Conservation (phyloP, 2,329 filamentous ascomycete species). For the Bipolaris oryzae region DNA sequence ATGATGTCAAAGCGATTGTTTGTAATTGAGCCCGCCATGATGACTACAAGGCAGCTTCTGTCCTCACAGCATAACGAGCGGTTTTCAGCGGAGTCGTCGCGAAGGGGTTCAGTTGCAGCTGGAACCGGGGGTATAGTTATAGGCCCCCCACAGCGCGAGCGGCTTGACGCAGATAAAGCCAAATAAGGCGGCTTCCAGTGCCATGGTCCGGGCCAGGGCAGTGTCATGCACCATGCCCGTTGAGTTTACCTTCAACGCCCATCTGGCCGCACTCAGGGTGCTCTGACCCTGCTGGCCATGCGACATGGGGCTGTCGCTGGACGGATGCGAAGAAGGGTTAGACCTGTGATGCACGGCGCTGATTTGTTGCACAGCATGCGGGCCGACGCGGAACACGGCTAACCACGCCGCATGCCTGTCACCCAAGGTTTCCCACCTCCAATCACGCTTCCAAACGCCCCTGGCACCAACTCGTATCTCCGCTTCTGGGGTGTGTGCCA, state of each 20-base stretch:
- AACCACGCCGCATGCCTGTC: slow-evolving; percentile 8
- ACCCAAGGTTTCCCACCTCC: neutral
- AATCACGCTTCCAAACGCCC: neutral
- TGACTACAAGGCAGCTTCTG: slow-evolving; percentile 2
- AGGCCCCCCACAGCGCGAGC: slow-evolving; percentile 5
- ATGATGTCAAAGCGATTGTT: slow-evolving; percentile 23
- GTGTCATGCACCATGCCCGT: slow-evolving; percentile 17
- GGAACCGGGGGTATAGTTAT: slow-evolving; percentile 13
- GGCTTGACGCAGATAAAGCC: slow-evolving; percentile 11
- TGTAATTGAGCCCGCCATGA: slow-evolving; percentile 19
- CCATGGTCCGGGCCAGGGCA: slow-evolving; percentile 11
- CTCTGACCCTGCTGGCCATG: slow-evolving; percentile 11
- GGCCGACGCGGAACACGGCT: slow-evolving; percentile 14
- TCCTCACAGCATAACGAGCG: slow-evolving; percentile 14
- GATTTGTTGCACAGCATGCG: slow-evolving; percentile 8
- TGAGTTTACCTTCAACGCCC: slow-evolving; percentile 9
- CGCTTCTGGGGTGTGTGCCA: slow-evolving; percentile 5
- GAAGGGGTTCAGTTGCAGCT: slow-evolving; percentile 5
- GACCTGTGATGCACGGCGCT: neutral
- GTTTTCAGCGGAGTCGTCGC: slow-evolving; percentile 1
- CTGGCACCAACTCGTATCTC: slow-evolving; percentile 6
- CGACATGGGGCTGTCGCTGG: slow-evolving; percentile 7
- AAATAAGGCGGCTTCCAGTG: slow-evolving; percentile 9
- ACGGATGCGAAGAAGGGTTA: slow-evolving; percentile 2
- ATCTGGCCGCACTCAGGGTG: slow-evolving; percentile 11